Evolutionary conservation across 768 basidiomycete genomes (phyloP), one percentile per base, ranked within the genome.

Genomic region (Mycena vitilis): DNA sequence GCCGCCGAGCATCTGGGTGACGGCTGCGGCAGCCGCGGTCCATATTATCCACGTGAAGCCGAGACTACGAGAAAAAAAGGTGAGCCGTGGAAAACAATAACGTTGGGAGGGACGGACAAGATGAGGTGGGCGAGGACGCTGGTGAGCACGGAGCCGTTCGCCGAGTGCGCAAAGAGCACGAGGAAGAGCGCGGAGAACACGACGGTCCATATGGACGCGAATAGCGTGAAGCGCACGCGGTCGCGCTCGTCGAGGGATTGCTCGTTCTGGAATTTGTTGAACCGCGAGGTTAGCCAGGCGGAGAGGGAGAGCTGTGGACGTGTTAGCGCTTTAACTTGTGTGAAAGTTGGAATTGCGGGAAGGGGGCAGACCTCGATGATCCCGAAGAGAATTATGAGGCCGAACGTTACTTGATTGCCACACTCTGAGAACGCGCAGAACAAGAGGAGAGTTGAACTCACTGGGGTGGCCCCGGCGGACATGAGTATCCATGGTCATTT

Each of bases 11-110:
- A 85, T 78, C 22, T 86, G 79, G 1, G 93, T 94, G 53, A 94
- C 84, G 2, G 90, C 84, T 1, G 91, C 89, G 1, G 92, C 91
- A 2, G 85, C 92, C 0, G 92, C 88, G 4, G 87, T 83, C 93
- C 93, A 95, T 67, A 93, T 83, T 44, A 94, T 82, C 91, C 92
- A 94, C 1, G 92, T 92, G 22, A 94, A 16, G 56, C 82, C 65
- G 56, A 94, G 77, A 79, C 92, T 93, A 69, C n/a, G 25, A 25
- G 25, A n/a, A n/a, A n/a, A 30, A 30, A 30, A 12, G 48, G 7
- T n/a, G 48, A 40, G 65, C 23, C 11, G 36, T 3, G 3, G 53
- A 66, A 58, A 38, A 18, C 48, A 49, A 53, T 38, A 59, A 38
- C 16, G 25, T 2, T 30, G 38, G 69, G 56, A 37, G 40, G 45